A percentile compares a stretch with the other conserved stretches of the same genome.
These are phyloP conservation scores for Colletotrichum tofieldiae DNA, from an alignment of 2,329 filamentous ascomycete species.

Conservation along the genomic window DNA sequence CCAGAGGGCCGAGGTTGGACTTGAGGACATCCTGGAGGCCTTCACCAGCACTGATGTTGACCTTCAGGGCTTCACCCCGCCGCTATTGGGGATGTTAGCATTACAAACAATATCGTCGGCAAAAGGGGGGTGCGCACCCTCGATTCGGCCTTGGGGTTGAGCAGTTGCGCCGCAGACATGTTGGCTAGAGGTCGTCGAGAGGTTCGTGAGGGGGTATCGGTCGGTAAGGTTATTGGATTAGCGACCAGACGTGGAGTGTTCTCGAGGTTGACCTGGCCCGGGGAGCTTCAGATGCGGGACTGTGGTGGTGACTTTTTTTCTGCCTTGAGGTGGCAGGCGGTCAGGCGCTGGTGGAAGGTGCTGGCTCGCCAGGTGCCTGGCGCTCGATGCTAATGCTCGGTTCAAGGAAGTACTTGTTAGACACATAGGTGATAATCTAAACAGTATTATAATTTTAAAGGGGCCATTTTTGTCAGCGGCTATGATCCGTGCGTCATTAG, in stretches of 20 bases:
- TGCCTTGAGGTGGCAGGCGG: slow-evolving; percentile 42
- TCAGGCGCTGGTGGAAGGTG: slow-evolving; percentile 40
- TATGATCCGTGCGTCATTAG: slow-evolving; percentile 20
- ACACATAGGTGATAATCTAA: background rate
- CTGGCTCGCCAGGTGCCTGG: slow-evolving; percentile 35
- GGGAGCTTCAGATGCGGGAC: slow-evolving; percentile 43
- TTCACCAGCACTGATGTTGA: slow-evolving; percentile 98
- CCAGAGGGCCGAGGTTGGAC: slow-evolving; percentile 93
- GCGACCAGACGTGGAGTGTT: slow-evolving; percentile 43
- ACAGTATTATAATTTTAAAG: background rate
- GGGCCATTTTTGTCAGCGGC: background rate
- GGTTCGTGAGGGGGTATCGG: slow-evolving; percentile 38
- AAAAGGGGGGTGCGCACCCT: slow-evolving; percentile 74
- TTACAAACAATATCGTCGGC: slow-evolving; percentile 56
- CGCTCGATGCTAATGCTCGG: background rate
- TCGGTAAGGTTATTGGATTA: slow-evolving; percentile 39
- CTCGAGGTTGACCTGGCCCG: slow-evolving; percentile 40
- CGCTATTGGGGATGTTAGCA: slow-evolving; percentile 71
- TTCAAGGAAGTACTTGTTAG: background rate
- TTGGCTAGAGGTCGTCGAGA: slow-evolving; percentile 45
- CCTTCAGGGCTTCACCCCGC: slow-evolving; percentile 94
- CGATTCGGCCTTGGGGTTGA: slow-evolving; percentile 99
- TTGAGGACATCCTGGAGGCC: slow-evolving; percentile 94
- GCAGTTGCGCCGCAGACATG: slow-evolving; percentile 98
- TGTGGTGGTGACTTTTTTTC: slow-evolving; percentile 43